A percentile compares a stretch with the other conserved stretches of the same genome.
Evolutionary conservation across 805 yeast genomes (phyloP).

Genomic region (Candida palmyrensis): DNA sequence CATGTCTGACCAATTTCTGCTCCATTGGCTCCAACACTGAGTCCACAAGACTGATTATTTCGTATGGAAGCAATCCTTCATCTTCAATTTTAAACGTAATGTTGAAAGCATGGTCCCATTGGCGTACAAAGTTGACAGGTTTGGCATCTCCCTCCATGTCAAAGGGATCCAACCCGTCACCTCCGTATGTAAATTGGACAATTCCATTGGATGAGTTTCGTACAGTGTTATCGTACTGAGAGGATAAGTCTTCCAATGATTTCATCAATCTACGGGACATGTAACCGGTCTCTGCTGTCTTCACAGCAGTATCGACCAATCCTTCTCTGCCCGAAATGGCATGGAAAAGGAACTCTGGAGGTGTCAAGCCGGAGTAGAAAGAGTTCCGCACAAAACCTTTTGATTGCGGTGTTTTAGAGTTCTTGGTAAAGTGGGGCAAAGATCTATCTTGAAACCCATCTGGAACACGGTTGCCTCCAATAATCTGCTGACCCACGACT

Average conservation of each 20-base stretch:
- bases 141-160: slow-evolving; percentile 99
- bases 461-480: slow-evolving; percentile 97
- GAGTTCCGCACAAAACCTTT: slow-evolving; percentile 98
- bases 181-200: slow-evolving; percentile 97
- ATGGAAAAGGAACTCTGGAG: slow-evolving; percentile 96
- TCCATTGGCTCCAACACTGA: slow-evolving; percentile 58
- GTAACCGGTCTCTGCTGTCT: slow-evolving; percentile 98
- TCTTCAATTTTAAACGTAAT: slow-evolving; percentile 58
- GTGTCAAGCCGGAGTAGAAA: slow-evolving; percentile 87
- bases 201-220: slow-evolving; percentile 94
- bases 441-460: slow-evolving; percentile 99
- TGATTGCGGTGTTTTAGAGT: slow-evolving; percentile 94
- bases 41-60: slow-evolving; percentile 54
- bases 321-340: slow-evolving; percentile 99
- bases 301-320: slow-evolving; percentile 97
- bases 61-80: slow-evolving; percentile 61
- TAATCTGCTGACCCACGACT: slow-evolving; percentile 98
- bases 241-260: slow-evolving; percentile 91
- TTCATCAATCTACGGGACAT: slow-evolving; percentile 98
- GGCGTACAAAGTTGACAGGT: slow-evolving; percentile 89
- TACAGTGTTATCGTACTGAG: slow-evolving; percentile 90
- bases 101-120: slow-evolving; percentile 90
- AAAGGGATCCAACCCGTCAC: slow-evolving; percentile 96
- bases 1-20: slow-evolving; percentile 55
- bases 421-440: slow-evolving; percentile 92